Percentiles rank a stretch among this genome's conserved stretches.
These are phyloP conservation scores for Ceratobasidium sp. DNA, from an alignment of 1,284 basidiomycete genomes.

Conservation along the genomic window DNA sequence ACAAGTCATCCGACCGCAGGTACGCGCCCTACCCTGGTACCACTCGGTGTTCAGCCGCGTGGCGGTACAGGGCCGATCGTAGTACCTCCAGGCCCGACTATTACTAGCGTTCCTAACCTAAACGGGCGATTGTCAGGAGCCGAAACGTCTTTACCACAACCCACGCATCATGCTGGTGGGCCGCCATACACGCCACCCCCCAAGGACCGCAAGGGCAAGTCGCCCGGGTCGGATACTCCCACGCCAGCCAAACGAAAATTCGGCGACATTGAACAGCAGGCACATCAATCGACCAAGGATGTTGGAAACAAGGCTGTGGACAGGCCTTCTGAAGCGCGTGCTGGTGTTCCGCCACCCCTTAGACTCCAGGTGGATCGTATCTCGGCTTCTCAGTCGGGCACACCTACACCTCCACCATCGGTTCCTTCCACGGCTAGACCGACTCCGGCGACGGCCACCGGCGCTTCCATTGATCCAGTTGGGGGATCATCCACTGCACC, in stretches of 20 bases:
- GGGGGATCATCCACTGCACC: background rate
- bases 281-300: background rate
- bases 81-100: background rate
- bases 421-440: background rate
- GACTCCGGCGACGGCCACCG: background rate
- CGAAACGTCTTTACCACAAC: background rate
- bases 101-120: background rate
- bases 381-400: background rate
- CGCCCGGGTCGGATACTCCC: background rate
- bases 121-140: no score
- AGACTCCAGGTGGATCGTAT: conserved; percentile 2
- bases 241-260: conserved; percentile 21
- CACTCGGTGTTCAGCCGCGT: background rate
- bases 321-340: background rate
- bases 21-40: background rate
- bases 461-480: background rate
- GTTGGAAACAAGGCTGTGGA: background rate
- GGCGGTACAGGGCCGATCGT: background rate
- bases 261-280: background rate
- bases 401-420: background rate
- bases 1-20: background rate
- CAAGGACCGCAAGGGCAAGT: background rate
- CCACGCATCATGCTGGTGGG: background rate
- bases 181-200: background rate
- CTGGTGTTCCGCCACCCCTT: conserved; percentile 14